Evolutionary conservation across 805 yeast species (phyloP), one percentile per base, ranked within the genome.

Genomic region (Zygotorulaspora florentina): DNA sequence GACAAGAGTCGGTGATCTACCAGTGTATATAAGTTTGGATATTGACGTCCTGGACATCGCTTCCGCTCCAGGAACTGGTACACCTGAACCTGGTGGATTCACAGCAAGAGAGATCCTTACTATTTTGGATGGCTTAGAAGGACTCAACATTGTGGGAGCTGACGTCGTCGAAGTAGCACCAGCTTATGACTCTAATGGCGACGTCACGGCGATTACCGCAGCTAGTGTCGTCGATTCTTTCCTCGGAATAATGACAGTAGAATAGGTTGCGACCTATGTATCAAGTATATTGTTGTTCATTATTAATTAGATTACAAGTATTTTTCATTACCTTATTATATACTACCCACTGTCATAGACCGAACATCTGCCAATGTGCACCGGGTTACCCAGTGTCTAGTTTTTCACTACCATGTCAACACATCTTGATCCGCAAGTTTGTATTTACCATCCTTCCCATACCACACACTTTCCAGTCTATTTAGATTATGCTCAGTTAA

Each of bases 121-220:
- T 2, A 66, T 81, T 16, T 55, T 82, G 30, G 81, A 82, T 37
- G 81, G 79, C 0, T 64, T 83, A 17, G 78, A 74, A 44, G 81
- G 79, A 0, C 61, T 82, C 39, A 71, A 80, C 43, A 47, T 82
- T 26, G 76, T 82, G 2, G 88, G 87, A 3, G 85, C 81, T 13
- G 88, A 82, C 55, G 73, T 82, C 18, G 87, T 82, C 2, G 87
- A 82, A 61, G 87, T 82, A 3, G 66, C 81, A 25, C 86, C 87
- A 3, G 79, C 83, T 0, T 80, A 67, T 51, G 83, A 81, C 47
- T 73, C 76, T 18, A 75, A 75, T 44, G 75, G 79, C 12, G 85
- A 75, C 46, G 72, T 75, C 44, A 81, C 87, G 3, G 73, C 79
- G 13, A 65, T 79, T 43, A 79, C 81, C 0, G 87, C 83, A 1